These are phyloP conservation scores for Populus euphratica DNA, from an alignment of 345 rosid species.

Conservation along the genomic window DNA sequence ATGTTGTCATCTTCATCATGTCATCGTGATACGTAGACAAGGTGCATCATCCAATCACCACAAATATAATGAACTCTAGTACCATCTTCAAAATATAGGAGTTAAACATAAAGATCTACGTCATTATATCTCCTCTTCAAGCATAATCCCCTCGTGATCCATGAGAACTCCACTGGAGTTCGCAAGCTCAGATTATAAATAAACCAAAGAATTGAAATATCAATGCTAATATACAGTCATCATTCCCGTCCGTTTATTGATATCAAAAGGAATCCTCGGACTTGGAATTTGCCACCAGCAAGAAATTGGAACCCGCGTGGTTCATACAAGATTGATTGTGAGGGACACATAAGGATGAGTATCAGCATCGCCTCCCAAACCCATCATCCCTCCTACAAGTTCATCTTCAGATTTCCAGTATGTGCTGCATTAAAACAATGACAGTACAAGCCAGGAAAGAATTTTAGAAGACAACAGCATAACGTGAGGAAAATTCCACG, in stretches of 20 bases:
- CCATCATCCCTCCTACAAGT: constrained; percentile 62
- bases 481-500: background rate
- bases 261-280: constrained; percentile 15
- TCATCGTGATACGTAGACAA: background rate
- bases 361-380: constrained; percentile 76
- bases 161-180: constrained; percentile 2
- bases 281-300: constrained; percentile 7
- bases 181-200: constrained; percentile 19
- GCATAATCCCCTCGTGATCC: constrained; percentile 2
- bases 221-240: constrained; percentile 35
- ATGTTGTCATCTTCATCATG: background rate
- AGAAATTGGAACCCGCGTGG: constrained; percentile 1
- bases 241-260: constrained; percentile 28
- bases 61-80: background rate
- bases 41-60: constrained; percentile 3
- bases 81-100: background rate
- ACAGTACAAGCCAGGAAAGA: constrained; percentile 2
- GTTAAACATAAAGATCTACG: constrained; percentile 11
- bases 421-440: constrained; percentile 44
- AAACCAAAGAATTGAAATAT: constrained; percentile 40
- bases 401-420: constrained; percentile 96
- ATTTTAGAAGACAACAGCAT: background rate
- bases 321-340: constrained; percentile 83
- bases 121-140: constrained; percentile 12
- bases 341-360: constrained; percentile 81